Evolutionary conservation across 1,139 yeast species (phyloP), one percentile per base, ranked within the genome.

Genomic region (Yamadazyma conglobata): DNA sequence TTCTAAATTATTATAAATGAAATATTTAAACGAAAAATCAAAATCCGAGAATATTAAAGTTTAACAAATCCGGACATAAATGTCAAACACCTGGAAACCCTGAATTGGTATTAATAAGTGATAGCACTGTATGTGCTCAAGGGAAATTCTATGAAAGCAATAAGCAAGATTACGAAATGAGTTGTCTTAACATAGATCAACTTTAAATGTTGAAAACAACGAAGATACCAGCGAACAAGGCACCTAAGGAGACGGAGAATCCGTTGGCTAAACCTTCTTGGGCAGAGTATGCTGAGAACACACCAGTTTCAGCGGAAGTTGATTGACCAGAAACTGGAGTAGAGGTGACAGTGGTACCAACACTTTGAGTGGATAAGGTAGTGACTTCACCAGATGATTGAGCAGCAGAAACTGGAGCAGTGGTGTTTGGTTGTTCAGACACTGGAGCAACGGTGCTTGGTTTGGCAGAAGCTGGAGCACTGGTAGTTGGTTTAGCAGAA

Each of bases 211-310:
- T 39, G 32, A 40, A 35, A 33, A 37, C 39, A 29, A 46, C 18
- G 23, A 49, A 38, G 23, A 44, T 26, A 40, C 50, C 56, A 25
- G 54, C 54, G 13, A 50, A 32, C 14, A 51, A 26, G 19, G 53
- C 48, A 30, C 49, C 48, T 19, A 50, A 26, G 14, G 58, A 48
- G 20, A 38, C 50, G 20, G 48, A 23, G 32, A 32, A 33, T 5
- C 42, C 37, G 31, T 34, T 43, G 30, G 48, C 56, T 10, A 38
- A 38, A 32, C 34, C 48, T 32, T 42, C 49, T 12, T 30, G 46
- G 19, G 43, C 33, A 22, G 50, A 27, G 33, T 38, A 18, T 11
- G n/a, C n/a, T n/a, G n/a, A n/a, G n/a, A n/a, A n/a, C n/a, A n/a
- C n/a, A n/a, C n/a, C n/a, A n/a, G n/a, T 19, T 15, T 34, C 28